Evolutionary conservation across 306 rosid species (phyloP).

Genomic region (Lablab purpureus): DNA sequence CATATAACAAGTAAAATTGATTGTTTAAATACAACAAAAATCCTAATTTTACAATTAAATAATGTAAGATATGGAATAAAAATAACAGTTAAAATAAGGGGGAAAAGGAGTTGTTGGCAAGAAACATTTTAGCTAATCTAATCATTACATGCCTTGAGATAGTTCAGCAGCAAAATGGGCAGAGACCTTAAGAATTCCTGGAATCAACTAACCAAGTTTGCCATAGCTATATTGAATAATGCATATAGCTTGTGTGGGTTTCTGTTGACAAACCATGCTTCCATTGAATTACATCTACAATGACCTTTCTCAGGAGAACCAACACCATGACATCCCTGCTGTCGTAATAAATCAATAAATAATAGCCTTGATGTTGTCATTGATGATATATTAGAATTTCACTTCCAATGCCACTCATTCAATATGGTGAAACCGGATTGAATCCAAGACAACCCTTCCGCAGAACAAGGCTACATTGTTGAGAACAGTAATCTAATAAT

Average conservation of each 20-base stretch:
- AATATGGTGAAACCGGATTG: not conserved
- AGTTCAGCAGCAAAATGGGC: not conserved
- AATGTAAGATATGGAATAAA: not conserved
- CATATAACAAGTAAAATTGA: not conserved
- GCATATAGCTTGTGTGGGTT: not conserved
- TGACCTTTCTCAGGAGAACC: not conserved
- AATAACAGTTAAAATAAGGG: conserved; percentile 4
- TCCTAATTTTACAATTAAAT: not conserved
- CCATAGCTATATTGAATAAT: not conserved
- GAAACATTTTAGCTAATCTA: not conserved
- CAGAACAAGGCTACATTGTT: not conserved
- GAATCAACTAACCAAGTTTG: not conserved
- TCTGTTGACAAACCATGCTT: conserved; percentile 2
- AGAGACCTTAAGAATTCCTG: not conserved
- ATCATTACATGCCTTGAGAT: conserved; percentile 13
- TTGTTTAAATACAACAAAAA: not conserved
- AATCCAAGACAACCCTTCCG: not conserved
- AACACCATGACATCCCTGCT: not conserved
- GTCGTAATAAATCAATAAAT: not conserved
- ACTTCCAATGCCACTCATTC: conserved; percentile 19
- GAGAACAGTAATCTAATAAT: not conserved
- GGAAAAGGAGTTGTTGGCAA: not conserved
- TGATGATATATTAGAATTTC: conserved; percentile 24
- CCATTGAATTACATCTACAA: conserved; percentile 11
- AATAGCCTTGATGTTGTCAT: not conserved